These are phyloP conservation scores for Arthrobotrys conoides DNA, from an alignment of 2,329 filamentous ascomycete species.

Conservation along the genomic window DNA sequence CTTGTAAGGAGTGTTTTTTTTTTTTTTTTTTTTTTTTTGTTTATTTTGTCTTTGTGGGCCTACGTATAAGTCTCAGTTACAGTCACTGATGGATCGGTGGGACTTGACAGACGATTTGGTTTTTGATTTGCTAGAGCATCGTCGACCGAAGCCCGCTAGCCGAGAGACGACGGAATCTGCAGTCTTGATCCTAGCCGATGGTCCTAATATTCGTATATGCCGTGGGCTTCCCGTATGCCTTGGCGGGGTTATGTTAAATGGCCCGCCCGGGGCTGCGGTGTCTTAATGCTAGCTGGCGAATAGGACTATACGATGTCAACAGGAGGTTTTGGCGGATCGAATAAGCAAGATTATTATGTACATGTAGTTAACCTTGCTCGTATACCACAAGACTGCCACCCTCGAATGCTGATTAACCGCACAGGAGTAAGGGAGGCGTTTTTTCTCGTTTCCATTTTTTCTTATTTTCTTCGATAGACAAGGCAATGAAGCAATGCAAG, in stretches of 20 bases:
- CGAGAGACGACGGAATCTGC: neutral
- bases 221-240: neutral
- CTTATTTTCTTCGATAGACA: neutral
- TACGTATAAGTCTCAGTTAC: neutral
- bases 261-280: neutral
- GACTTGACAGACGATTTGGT: neutral
- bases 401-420: slow-evolving; percentile 9
- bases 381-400: neutral
- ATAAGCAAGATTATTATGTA: neutral
- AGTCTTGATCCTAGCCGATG: neutral
- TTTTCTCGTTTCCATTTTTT: slow-evolving; percentile 2
- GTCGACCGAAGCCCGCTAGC: neutral
- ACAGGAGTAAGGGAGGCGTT: slow-evolving; percentile 2
- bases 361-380: neutral
- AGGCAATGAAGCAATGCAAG: slow-evolving; percentile 7
- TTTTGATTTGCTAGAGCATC: neutral
- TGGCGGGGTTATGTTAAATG: neutral
- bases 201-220: neutral
- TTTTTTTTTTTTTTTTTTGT: neutral
- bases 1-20: neutral
- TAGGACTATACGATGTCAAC: slow-evolving; percentile 1
- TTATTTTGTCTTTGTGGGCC: neutral
- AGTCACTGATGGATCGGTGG: neutral
- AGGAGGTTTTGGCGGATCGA: neutral
- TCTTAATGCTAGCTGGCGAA: neutral